Evolutionary conservation across 495 filamentous ascomycete genomes (phyloP).

Genomic region (Hyphodiscus hymeniophilus): DNA sequence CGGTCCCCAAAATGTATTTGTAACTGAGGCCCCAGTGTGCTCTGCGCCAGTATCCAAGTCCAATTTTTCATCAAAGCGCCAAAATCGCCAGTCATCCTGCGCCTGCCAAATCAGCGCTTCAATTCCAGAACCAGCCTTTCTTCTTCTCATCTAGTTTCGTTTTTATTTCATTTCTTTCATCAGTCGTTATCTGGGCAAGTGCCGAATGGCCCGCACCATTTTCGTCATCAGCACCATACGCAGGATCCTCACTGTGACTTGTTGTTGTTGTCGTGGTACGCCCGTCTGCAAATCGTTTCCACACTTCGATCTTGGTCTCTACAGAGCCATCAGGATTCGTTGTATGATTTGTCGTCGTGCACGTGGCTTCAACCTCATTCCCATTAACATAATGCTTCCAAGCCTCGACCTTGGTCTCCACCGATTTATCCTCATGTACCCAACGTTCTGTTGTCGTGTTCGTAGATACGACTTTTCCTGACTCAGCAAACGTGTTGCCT

Average conservation of each 20-base stretch:
- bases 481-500: background rate
- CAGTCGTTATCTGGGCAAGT: background rate
- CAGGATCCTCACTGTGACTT: constrained; percentile 13
- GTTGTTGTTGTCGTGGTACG: constrained; percentile 46
- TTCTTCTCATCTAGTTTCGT: background rate
- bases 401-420: constrained; percentile 49
- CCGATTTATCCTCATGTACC: constrained; percentile 49
- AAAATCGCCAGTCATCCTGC: no score
- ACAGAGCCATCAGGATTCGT: constrained; percentile 51
- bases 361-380: constrained; percentile 52
- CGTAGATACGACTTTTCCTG: constrained; percentile 41
- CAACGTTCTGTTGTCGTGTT: constrained; percentile 47
- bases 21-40: no score
- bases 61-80: no score
- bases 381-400: constrained; percentile 59
- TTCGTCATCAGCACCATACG: background rate
- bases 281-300: constrained; percentile 56
- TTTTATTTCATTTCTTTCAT: background rate
- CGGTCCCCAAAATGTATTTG: no score
- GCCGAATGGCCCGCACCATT: background rate
- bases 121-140: constrained; percentile 4
- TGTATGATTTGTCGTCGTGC: constrained; percentile 30
- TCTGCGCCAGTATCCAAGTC: no score
- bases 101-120: background rate
- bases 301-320: constrained; percentile 48